Conservation (phyloP, 305 asterid species). For the Fraxinus baroniana region DNA sequence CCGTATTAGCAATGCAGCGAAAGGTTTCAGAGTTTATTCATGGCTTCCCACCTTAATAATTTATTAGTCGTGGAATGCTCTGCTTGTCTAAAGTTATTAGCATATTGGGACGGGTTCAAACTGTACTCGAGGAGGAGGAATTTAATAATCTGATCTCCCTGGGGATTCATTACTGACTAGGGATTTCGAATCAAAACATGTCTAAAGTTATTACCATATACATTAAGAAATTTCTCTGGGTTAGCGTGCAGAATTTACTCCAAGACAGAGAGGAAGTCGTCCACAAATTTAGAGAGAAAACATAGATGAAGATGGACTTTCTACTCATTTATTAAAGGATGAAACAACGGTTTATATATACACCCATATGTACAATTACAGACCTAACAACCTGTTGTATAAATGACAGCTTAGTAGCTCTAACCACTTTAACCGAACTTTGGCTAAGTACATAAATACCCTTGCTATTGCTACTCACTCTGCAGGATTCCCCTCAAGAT, state of each 20-base stretch:
- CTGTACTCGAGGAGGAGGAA: background rate
- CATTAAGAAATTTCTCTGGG: background rate
- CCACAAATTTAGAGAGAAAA: no score
- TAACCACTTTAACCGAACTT: no score
- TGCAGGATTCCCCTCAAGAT: background rate
- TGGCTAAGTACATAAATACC: no score
- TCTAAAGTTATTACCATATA: background rate
- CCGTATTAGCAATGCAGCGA: background rate
- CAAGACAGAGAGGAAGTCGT: no score
- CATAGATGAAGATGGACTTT: no score
- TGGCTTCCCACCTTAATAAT: background rate
- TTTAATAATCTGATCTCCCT: background rate
- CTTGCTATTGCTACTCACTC: no score
- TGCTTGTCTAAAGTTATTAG: background rate
- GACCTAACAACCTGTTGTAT: no score
- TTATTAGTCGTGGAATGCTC: background rate
- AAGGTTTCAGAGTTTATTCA: background rate
- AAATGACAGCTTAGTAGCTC: no score
- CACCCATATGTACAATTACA: no score
- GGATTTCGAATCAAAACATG: background rate
- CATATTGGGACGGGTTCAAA: background rate
- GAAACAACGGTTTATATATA: no score
- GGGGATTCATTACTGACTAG: background rate
- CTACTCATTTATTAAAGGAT: no score
- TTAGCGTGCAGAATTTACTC: background rate